Percentiles rank a stretch among this genome's conserved stretches.
These are phyloP conservation scores for Lactuca sativa DNA, from an alignment of 129 eudicot genomes.

Conservation along the genomic window DNA sequence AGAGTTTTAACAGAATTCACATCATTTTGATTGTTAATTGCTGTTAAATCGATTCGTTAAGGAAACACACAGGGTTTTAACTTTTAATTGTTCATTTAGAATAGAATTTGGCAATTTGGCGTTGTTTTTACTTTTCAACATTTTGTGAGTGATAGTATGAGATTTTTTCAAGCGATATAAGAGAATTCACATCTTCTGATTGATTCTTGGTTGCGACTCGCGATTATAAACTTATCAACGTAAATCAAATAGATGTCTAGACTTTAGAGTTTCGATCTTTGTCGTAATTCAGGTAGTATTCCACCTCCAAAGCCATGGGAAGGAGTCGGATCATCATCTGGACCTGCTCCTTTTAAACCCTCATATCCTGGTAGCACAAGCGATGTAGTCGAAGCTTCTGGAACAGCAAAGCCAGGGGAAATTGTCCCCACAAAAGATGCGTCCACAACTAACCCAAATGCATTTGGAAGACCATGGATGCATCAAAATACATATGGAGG, in stretches of 20 bases:
- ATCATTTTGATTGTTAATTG: no score
- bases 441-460: constrained; percentile 40
- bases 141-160: no score
- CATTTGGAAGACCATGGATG: constrained; percentile 95
- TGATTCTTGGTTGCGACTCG: constrained; percentile 10
- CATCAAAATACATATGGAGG: constrained; percentile 79
- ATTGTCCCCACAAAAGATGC: constrained; percentile 61
- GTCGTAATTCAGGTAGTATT: constrained; percentile 40
- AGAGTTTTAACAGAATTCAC: no score
- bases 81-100: no score
- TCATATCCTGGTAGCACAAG: constrained; percentile 89
- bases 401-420: constrained; percentile 95
- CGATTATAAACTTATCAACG: not conserved
- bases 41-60: no score
- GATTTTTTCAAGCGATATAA: no score
- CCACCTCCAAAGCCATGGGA: constrained; percentile 99
- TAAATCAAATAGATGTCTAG: no score
- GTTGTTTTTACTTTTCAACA: no score
- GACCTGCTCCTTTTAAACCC: constrained; percentile 88
- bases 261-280: no score
- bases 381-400: constrained; percentile 94
- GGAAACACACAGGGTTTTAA: no score
- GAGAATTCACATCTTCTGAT: not conserved
- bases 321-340: constrained; percentile 82
- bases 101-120: no score